Evolutionary conservation across 2,329 filamentous ascomycete genomes (phyloP), one percentile per base, ranked within the genome.

Genomic region (Clarireedia paspali): DNA sequence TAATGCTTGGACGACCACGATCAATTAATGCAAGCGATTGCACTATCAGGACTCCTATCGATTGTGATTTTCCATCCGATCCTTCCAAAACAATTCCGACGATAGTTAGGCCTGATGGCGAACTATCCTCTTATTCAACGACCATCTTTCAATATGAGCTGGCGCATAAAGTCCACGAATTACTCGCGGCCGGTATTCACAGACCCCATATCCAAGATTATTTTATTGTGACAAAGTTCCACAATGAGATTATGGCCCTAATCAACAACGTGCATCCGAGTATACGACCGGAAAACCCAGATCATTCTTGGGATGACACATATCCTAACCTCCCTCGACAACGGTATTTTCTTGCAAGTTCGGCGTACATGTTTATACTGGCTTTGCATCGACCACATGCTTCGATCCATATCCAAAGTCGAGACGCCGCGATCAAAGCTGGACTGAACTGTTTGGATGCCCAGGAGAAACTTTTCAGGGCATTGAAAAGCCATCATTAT

Each of bases 11-110:
- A 15, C 49, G 56, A 23, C 58, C 58, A 38, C 24, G 56, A 24
- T 46, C 51, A n/a, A 58, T 60, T 4, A 60, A 60, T 47, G 48
- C 53, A 17, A 44, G 48, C 30, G 58, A 60, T 24, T 60, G 58
- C 44, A 49, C 50, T 24, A 47, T 56, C 17, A 27, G 48, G 15
- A 20, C 49, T 24, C 58, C 58, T 30, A 47, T 56, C 7, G 58
- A 60, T 23, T 55, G 47, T 27, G 49, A 44, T 23, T 48, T 60
- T 7, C 52, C 56, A 17, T 26, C 38, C n/a, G 48, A 60, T 20
- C 58, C 51, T 3, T 44, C 45, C 9, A 54, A 24, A 9, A 48
- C 48, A 20, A 24, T 52, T 50, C 56, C 56, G 4, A 47, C 53
- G 23, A 50, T 50, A 20, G 23, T 26, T 24, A 50, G 15, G n/a